phyloP scores from a whole-genome alignment of 805 yeast genomes.

The Cyberlindnera bimundalis region DNA sequence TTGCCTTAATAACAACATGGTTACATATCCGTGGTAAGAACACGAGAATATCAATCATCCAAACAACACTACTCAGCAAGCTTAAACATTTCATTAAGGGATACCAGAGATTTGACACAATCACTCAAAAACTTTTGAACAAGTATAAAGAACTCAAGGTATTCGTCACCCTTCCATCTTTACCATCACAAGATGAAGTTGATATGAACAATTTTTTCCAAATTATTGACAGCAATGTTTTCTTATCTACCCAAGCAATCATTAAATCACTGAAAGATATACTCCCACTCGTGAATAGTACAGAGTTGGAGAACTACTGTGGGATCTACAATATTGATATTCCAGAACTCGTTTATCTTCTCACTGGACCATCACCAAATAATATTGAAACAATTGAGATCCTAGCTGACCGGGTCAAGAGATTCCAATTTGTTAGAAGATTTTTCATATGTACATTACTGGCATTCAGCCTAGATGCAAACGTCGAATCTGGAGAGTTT shows the following conservation, averaged over 20 bases:
- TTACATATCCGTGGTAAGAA: constrained; percentile 6
- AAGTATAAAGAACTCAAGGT: constrained; percentile 31
- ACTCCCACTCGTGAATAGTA: constrained; percentile 29
- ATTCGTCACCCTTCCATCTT: constrained; percentile 15
- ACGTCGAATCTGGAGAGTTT: constrained; percentile 10
- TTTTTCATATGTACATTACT: constrained; percentile 41
- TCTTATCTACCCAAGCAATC: constrained; percentile 31
- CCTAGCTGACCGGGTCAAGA: constrained; percentile 32
- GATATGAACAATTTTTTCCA: constrained; percentile 13
- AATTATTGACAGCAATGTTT: constrained; percentile 31
- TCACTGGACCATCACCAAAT: constrained; percentile 3
- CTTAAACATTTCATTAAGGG: constrained; percentile 18
- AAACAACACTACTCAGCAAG: constrained; percentile 16
- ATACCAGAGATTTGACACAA: constrained; percentile 27
- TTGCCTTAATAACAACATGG: constrained; percentile 8
- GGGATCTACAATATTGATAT: constrained; percentile 39
- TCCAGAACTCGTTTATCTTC: constrained; percentile 28
- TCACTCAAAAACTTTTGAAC: constrained; percentile 27
- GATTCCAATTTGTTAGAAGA: constrained; percentile 38
- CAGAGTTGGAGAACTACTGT: constrained; percentile 39
- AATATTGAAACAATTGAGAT: constrained; percentile 15
- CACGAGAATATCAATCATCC: constrained; percentile 10
- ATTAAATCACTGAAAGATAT: constrained; percentile 26
- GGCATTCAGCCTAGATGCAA: constrained; percentile 26
- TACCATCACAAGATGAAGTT: neutral